Evolutionary conservation across 2,329 filamentous ascomycete genomes (phyloP), one percentile per base, ranked within the genome.

Genomic region (Cladosporium cucumerinum): DNA sequence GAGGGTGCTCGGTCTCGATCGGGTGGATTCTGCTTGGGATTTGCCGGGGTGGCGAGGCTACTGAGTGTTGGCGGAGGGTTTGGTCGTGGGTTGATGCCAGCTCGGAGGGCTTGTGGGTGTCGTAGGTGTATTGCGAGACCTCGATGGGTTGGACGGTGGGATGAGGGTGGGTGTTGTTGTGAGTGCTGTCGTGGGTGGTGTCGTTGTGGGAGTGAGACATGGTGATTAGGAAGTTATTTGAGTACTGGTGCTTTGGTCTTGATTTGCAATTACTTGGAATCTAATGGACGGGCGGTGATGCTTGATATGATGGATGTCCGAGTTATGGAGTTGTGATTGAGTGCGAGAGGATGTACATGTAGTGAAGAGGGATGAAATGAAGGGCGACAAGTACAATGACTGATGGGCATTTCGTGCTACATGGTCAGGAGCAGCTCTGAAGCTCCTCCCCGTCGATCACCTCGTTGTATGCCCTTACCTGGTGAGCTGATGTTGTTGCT

Each of bases 11-110:
- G 66, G 48, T 57, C 36, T 63, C 51, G 57, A 63, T 25, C 14
- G 55, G 48, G 59, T 61, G 26, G 39, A 57, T 43, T 23, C 48
- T 51, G 61, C 36, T 65, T 28, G 55, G 32, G 5, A 55, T 61
- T 30, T 62, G 64, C 12, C 34, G 51, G 46, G 63, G 32, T 32
- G 68, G 63, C 26, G 64, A 61, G 49, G 48, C 66, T 51, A 59
- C 52, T 18, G 59, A 65, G 61, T 62, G 58, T 26, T 65, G 67
- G 62, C 61, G 61, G n/a, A 62, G 63, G 51, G 64, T 63, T 34
- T 65, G 62, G 51, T 64, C 57, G 55, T 64, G 48, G 23, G 64
- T 49, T 36, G 61, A 58, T 10, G 64, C 57, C 34, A 60, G 59
- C 14, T 66, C 36, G 16, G 55, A 63, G 61, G 67, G 61, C 30